Base-by-base conservation (phyloP, 352 stramenopile species). In the Globisporangium radiosum region DNA sequence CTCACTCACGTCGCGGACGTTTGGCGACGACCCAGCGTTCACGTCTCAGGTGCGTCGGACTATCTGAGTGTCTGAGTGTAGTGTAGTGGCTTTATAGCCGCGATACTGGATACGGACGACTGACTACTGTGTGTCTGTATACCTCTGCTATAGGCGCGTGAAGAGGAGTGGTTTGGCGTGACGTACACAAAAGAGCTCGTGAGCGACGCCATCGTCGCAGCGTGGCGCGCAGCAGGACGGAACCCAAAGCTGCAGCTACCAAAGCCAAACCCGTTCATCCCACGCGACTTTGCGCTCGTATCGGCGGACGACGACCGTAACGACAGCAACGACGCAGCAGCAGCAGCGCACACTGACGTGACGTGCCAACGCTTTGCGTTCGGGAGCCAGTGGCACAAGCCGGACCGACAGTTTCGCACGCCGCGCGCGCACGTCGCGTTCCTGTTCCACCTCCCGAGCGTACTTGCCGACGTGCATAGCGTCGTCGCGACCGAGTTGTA, bases 251-350 rank as follows among this genome's bases (percentile, higher is more conserved):
- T 91, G 54, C 65, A 73, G 47, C 63, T 90, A n/a, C 81, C 76
- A 40, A 71, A 64, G 40, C 72, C 60, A 25, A 92, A 92, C 56
- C 76, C 71, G 49, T 92, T 90, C 61, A 89, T 92, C 57, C 80
- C 82, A 25, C 68, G 62, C 17, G 73, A 92, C 59, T 86, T 92
- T 39, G 66, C 76, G n/a, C 66, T 90, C 17, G 59, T 90, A 13
- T 33, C 25, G 25, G 25, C 25, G 25, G 25, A 1, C 25, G 25
- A 33, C 25, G 25, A 33, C 25, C 25, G 25, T 44, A 44, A 14
- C 11, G 40, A 8, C 11, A 44, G 7, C 7, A 44, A 44, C 62
- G 74, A 7, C 60, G 67, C 10, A 54, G 60, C 43, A 54, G 55
- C 15, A 58, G 64, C 17, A 52, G 52, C 7, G 43, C 54, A 10